Conservation (phyloP, 345 rosid genomes). For the Lepidium africanum region DNA sequence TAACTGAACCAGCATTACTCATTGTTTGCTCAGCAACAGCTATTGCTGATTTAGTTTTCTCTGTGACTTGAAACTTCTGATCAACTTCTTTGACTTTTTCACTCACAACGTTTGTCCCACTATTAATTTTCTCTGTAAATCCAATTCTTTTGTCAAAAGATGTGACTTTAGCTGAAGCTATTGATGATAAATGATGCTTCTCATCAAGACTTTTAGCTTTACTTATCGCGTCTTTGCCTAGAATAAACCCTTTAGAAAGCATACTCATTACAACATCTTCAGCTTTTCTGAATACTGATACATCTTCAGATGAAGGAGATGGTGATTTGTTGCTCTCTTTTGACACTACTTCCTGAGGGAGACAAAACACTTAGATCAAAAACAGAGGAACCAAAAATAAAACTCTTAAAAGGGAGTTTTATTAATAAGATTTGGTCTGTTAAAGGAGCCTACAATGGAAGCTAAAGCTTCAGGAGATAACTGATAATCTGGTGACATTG, state of each 20-base stretch:
- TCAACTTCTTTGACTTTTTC: constrained; percentile 87
- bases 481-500: constrained; percentile 61
- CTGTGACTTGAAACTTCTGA: constrained; percentile 80
- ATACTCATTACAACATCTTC: constrained; percentile 75
- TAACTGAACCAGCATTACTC: constrained; percentile 66
- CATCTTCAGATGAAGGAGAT: constrained; percentile 36
- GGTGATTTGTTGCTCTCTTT: constrained; percentile 20
- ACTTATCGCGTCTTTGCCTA: constrained; percentile 75
- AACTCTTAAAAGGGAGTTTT: neutral
- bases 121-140: constrained; percentile 61
- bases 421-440: neutral
- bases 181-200: constrained; percentile 71
- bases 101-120: constrained; percentile 50
- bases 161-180: constrained; percentile 71
- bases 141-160: constrained; percentile 75
- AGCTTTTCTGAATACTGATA: constrained; percentile 58
- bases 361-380: neutral
- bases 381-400: no score
- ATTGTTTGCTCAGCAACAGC: constrained; percentile 73
- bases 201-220: constrained; percentile 77
- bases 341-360: constrained; percentile 26
- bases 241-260: constrained; percentile 75
- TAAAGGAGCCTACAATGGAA: constrained; percentile 34
- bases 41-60: constrained; percentile 79
- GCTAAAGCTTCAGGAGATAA: constrained; percentile 60